Evolutionary conservation across 1,284 basidiomycete species (phyloP), one percentile per base, ranked within the genome.

Genomic region (Austroboletus novae-zelandiae): DNA sequence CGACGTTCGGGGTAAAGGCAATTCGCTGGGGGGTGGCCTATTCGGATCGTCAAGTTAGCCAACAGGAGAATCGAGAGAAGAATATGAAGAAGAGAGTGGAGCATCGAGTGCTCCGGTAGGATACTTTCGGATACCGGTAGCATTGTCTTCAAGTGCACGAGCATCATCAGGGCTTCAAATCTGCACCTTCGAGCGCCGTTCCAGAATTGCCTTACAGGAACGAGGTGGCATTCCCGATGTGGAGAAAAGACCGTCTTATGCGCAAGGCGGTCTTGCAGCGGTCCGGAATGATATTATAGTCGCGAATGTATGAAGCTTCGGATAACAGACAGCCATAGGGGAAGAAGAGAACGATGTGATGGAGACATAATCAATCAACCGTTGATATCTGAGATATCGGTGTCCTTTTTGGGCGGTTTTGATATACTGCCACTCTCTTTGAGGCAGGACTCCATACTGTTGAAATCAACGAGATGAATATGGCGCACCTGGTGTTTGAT

Each of bases 21-120:
- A 36, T 40, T 23, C 9, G 18, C 9, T 20, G 20, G n/a, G 23
- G 20, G n/a, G 23, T 42, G 42, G 30, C 9, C 30, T 9, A 23
- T 32, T 23, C 20, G 20, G 31, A 34, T 48, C 30, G 23, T 39
- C 42, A 30, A 25, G 48, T 44, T 35, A 48, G 49, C 48, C 50
- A 20, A 25, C 7, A 29, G 41, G 53, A 44, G 60, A 51, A 64
- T 51, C 60, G 25, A 35, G 31, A 34, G 42, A 17, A 25, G 56
- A 59, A 59, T 9, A 31, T 4, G 13, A 14, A 15, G 17, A 35
- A 52, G 31, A 27, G 34, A 40, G 15, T 23, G 27, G 14, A 23
- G 20, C 5, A 9, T 27, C 31, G 50, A 37, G 42, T 37, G 40
- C 45, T 57, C 32, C 4, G 25, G 32, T 29, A 25, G 6, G 51